phyloP scores from a whole-genome alignment of 306 rosid genomes.

The Quillaja saponaria region DNA sequence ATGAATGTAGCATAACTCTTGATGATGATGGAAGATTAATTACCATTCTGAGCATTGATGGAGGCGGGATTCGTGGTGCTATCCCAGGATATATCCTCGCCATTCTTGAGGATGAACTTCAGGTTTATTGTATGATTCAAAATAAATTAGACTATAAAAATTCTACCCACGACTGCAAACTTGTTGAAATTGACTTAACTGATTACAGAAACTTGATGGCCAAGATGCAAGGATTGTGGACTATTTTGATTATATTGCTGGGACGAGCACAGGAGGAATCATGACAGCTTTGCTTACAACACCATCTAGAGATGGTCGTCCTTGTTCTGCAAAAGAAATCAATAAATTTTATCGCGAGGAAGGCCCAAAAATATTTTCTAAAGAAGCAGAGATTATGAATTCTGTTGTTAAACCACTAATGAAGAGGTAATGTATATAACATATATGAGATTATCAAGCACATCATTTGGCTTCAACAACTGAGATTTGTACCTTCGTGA shows the following conservation, averaged over 20 bases:
- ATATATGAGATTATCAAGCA: no score
- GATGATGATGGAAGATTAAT: slow-evolving; percentile 16
- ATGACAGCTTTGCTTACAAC: slow-evolving; percentile 26
- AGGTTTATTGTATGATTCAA: no score
- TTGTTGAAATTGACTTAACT: background rate
- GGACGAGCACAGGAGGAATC: slow-evolving; percentile 28
- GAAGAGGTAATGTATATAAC: no score
- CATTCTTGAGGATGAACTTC: no score
- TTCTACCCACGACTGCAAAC: no score
- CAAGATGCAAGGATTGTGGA: slow-evolving; percentile 24
- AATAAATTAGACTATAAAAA: no score
- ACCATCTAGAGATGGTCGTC: slow-evolving; percentile 11
- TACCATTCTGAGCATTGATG: slow-evolving; percentile 33
- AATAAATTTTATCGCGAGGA: background rate
- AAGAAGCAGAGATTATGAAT: background rate
- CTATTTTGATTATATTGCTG: slow-evolving; percentile 31
- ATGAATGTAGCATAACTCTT: background rate
- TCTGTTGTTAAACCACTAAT: background rate
- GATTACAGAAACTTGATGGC: slow-evolving; percentile 18
- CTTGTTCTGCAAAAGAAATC: slow-evolving; percentile 16
- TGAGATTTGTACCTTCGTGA: no score
- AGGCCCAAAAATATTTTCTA: slow-evolving; percentile 25
- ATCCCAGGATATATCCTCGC: no score
- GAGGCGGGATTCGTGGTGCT: background rate
- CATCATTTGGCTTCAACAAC: background rate